A percentile compares a stretch with the other conserved stretches of the same genome.
Evolutionary conservation across 23 red algal species (phyloP).

Genomic region (Pyropia haitanensis): DNA sequence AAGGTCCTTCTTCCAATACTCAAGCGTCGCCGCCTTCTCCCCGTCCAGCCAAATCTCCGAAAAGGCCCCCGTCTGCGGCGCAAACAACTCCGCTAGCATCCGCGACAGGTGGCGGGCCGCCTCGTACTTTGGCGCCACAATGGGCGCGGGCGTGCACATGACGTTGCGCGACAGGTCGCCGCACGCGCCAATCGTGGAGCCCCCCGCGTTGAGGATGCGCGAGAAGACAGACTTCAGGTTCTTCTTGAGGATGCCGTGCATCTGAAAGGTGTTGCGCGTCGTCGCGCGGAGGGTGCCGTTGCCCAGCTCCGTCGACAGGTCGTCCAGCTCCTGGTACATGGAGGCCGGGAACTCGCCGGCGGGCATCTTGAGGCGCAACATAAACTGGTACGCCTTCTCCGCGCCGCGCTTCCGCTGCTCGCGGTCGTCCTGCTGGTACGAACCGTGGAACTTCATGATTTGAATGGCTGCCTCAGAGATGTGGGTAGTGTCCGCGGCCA

Average conservation of each 20-base stretch:
- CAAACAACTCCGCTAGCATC: constrained; percentile 91
- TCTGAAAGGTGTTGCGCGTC: constrained; percentile 79
- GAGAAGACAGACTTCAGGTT: constrained; percentile 88
- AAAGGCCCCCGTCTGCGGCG: constrained; percentile 90
- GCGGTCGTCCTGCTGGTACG: constrained; percentile 96
- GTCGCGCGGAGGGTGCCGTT: constrained; percentile 93
- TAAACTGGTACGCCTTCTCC: constrained; percentile 99
- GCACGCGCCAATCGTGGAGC: constrained; percentile 81
- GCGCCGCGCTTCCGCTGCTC: constrained; percentile 55
- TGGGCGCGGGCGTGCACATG: constrained; percentile 78
- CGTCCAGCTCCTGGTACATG: constrained; percentile 86
- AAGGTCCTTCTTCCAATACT: constrained; percentile 89
- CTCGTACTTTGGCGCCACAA: constrained; percentile 38
- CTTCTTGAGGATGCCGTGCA: constrained; percentile 94
- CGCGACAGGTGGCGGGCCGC: constrained; percentile 44
- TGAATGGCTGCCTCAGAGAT: constrained; percentile 75
- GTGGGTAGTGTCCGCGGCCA: constrained; percentile 58
- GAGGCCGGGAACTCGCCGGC: constrained; percentile 78
- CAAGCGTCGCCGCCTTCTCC: constrained; percentile 90
- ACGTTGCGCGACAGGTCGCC: constrained; percentile 93
- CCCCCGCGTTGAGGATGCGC: constrained; percentile 89
- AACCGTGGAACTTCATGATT: constrained; percentile 98
- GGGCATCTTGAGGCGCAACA: constrained; percentile 98
- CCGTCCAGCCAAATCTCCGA: constrained; percentile 97
- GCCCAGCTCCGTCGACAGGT: constrained; percentile 66